These are phyloP conservation scores for Mortierella sp. DNA, from an alignment of 371 early-diverging fungal species.

Conservation along the genomic window DNA sequence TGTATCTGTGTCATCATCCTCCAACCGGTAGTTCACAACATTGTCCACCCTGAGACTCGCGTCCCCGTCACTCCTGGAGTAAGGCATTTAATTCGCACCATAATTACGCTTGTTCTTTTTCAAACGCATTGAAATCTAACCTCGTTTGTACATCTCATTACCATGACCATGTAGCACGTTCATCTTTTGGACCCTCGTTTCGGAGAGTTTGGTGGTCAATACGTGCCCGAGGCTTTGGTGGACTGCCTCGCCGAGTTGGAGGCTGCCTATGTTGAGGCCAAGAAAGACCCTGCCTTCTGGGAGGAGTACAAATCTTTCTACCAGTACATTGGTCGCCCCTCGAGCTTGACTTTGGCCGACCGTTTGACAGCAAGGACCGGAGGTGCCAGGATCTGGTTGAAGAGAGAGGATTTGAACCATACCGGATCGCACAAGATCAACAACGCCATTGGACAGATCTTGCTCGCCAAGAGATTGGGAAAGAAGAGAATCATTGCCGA, in stretches of 20 bases:
- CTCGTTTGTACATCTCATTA: not conserved
- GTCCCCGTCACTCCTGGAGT: constrained; percentile 49
- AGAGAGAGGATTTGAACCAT: constrained; percentile 98
- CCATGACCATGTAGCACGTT: constrained; percentile 24
- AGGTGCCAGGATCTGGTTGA: constrained; percentile 96
- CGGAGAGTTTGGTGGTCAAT: constrained; percentile 97
- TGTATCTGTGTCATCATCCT: too few species aligned
- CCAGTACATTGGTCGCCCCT: constrained; percentile 93
- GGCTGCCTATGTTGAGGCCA: constrained; percentile 82
- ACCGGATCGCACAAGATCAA: constrained; percentile 99
- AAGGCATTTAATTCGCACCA: constrained; percentile 10
- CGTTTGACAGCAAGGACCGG: constrained; percentile 83
- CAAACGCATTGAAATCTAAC: not conserved
- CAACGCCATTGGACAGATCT: constrained; percentile 95
- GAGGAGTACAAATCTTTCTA: constrained; percentile 92
- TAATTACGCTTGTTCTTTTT: not conserved
- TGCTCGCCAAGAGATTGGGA: constrained; percentile 94
- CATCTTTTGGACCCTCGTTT: constrained; percentile 81
- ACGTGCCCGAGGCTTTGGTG: constrained; percentile 95
- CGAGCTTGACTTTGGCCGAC: constrained; percentile 88
- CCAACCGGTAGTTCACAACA: constrained; percentile 21
- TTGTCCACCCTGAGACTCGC: constrained; percentile 34
- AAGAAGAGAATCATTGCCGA: constrained; percentile 98
- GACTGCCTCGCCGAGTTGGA: constrained; percentile 94
- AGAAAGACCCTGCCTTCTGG: constrained; percentile 89